phyloP scores from a whole-genome alignment of 768 basidiomycete species.

The Tricholoma flavovirens region DNA sequence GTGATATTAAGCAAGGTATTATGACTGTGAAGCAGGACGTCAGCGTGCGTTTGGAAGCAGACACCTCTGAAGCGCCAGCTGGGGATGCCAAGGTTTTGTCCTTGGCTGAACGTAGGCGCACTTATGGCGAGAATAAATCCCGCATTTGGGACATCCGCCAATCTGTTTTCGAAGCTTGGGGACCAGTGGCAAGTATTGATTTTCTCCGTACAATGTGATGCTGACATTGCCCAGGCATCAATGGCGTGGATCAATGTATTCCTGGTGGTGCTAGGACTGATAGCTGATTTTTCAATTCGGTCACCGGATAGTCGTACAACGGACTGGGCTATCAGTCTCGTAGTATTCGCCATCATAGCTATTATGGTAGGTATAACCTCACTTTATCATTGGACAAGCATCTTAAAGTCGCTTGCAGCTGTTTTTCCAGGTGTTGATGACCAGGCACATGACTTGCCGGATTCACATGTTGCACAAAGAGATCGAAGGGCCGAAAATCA shows the following conservation, averaged over 20 bases:
- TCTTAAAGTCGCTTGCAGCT: not conserved
- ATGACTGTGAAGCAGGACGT: not conserved
- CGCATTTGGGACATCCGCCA: not conserved
- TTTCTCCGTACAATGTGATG: not conserved
- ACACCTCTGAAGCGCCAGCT: not conserved
- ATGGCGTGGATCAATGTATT: not conserved
- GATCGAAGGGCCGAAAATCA: not conserved
- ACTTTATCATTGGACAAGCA: not conserved
- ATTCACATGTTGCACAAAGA: not conserved
- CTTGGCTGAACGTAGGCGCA: not conserved
- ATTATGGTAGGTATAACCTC: not conserved
- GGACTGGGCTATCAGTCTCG: not conserved
- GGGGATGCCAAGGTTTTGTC: not conserved
- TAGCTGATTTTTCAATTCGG: slow-evolving; percentile 1
- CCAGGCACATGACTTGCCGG: not conserved
- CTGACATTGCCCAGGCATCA: not conserved
- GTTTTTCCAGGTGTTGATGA: not conserved
- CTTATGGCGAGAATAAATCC: not conserved
- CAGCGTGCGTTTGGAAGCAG: not conserved
- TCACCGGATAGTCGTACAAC: not conserved
- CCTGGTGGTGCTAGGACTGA: not conserved
- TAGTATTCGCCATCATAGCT: not conserved
- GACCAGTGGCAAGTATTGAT: not conserved
- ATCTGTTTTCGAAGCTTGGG: not conserved
- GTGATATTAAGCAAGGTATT: not conserved